Conservation (phyloP, 192 early-diverging fungal species). For the Coemansia sp. region DNA sequence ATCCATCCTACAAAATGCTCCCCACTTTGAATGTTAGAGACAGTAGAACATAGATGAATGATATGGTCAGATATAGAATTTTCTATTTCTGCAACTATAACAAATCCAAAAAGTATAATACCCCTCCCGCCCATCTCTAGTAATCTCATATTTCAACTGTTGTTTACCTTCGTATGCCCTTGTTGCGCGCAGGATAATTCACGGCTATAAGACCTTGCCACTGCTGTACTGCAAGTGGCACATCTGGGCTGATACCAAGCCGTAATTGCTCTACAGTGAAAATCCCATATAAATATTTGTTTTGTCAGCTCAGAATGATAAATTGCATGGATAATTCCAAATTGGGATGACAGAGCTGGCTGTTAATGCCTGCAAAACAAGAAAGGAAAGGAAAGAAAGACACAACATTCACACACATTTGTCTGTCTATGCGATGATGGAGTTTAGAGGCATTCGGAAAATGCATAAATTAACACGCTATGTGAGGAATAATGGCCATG, state of each 20-base stretch:
- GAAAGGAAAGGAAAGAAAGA: too few species aligned
- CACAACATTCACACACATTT: too few species aligned
- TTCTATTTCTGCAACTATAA: too few species aligned
- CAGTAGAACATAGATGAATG: too few species aligned
- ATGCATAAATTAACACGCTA: conserved; percentile 7
- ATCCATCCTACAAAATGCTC: conserved; percentile 40
- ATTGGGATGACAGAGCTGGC: too few species aligned
- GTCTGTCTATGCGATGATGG: too few species aligned
- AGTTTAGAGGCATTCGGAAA: not conserved
- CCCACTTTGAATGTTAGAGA: too few species aligned
- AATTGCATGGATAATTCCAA: not conserved
- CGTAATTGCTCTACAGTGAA: conserved; percentile 64
- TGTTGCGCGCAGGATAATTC: conserved; percentile 82
- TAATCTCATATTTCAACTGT: not conserved
- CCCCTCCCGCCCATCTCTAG: not conserved
- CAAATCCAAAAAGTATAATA: too few species aligned
- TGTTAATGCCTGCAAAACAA: too few species aligned
- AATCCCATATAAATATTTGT: not conserved
- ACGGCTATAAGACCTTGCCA: conserved; percentile 87
- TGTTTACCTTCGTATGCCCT: conserved; percentile 71
- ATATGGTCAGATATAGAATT: too few species aligned
- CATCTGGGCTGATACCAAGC: conserved; percentile 63
- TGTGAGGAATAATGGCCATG: too few species aligned
- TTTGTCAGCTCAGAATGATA: not conserved
- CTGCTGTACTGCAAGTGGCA: conserved; percentile 87